Conservation (phyloP, 257 asterid genomes). For the Misopates orontium region DNA sequence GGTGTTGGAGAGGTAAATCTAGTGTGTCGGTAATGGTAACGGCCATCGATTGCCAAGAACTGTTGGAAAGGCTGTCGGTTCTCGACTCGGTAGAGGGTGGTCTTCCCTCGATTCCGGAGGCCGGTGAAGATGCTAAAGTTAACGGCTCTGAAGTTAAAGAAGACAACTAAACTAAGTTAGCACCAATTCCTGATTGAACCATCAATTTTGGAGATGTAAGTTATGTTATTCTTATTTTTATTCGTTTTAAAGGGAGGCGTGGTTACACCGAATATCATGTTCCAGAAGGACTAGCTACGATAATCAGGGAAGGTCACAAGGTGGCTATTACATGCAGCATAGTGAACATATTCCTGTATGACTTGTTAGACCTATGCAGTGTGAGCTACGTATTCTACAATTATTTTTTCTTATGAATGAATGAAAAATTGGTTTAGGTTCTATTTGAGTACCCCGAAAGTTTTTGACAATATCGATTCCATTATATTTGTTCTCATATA, state of each 20-base stretch:
- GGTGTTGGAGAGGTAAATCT: slow-evolving; percentile 91
- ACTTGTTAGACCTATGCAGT: neutral
- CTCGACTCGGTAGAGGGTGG: slow-evolving; percentile 33
- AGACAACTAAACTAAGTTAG: slow-evolving; percentile 19
- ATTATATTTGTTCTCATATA: too few relatives aligned
- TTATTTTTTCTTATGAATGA: neutral
- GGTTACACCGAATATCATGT: neutral
- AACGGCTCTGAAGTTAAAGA: slow-evolving; percentile 29
- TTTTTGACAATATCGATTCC: too few relatives aligned
- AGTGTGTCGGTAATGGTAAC: slow-evolving; percentile 80
- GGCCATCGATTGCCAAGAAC: slow-evolving; percentile 76
- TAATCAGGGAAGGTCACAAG: neutral
- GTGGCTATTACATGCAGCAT: neutral
- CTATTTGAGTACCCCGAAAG: too few relatives aligned
- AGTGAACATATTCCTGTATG: neutral
- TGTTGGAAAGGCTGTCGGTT: slow-evolving; percentile 58
- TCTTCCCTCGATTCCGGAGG: slow-evolving; percentile 27
- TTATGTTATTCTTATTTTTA: neutral
- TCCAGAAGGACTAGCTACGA: neutral
- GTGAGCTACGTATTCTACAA: neutral
- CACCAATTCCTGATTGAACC: slow-evolving; percentile 25
- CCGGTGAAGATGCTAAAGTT: slow-evolving; percentile 25
- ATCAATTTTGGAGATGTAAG: slow-evolving; percentile 21
- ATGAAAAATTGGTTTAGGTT: neutral
- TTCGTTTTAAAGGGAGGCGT: neutral